phyloP scores from a whole-genome alignment of 148 eudicot genomes.

The Bassia scoparia region DNA sequence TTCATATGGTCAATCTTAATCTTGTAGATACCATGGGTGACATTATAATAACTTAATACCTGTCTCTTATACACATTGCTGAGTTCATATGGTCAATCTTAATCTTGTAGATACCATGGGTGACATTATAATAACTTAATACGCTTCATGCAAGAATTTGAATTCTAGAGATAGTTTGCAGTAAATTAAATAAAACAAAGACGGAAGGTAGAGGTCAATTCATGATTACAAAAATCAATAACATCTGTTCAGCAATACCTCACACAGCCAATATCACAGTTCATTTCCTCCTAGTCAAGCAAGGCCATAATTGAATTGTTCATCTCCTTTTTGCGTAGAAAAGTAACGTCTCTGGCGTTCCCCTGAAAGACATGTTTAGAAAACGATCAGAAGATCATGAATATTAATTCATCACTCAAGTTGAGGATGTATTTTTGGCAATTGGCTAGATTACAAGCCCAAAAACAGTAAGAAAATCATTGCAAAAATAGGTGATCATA shows the following conservation, averaged over 20 bases:
- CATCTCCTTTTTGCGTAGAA: not conserved
- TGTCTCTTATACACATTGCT: too few species aligned
- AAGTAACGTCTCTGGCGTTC: not conserved
- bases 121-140: not conserved
- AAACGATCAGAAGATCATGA: not conserved
- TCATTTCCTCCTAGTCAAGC: conserved; percentile 9
- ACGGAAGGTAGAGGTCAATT: conserved; percentile 15
- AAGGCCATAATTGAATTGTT: conserved; percentile 1
- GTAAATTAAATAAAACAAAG: not conserved
- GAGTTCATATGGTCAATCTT: not conserved
- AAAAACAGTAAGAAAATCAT: not conserved
- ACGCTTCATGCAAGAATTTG: conserved; percentile 6
- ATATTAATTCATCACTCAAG: not conserved
- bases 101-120: conserved; percentile 6
- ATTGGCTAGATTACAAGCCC: not conserved
- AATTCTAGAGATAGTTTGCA: not conserved
- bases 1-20: not conserved
- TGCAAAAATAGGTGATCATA: not conserved
- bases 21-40: conserved; percentile 3
- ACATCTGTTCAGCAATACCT: conserved; percentile 18
- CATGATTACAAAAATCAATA: not conserved
- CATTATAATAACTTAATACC: not conserved
- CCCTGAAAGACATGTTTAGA: conserved; percentile 9
- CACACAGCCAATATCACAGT: conserved; percentile 9
- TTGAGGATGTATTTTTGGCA: not conserved